These are phyloP conservation scores for Aspergillus pseudoglaucus DNA, from an alignment of 2,329 filamentous ascomycete species.

Conservation along the genomic window DNA sequence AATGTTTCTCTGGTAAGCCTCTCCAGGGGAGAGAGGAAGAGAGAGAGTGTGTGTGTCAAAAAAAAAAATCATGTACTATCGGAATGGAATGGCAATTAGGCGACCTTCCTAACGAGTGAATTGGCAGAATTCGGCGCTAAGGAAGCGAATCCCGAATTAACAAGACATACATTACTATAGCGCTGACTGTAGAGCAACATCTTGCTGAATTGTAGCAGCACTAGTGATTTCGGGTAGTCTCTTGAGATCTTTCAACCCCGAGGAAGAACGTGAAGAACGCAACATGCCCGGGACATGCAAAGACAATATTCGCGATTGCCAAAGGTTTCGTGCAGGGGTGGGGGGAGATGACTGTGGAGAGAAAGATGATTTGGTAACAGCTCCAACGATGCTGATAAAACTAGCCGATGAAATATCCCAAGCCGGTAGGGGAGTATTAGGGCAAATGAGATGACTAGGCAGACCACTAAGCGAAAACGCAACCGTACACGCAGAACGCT, in stretches of 20 bases:
- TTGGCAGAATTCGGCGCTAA: slow-evolving; percentile 59
- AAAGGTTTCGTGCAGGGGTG: slow-evolving; percentile 44
- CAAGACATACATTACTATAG: slow-evolving; percentile 61
- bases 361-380: slow-evolving; percentile 33
- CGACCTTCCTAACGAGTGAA: slow-evolving; percentile 49
- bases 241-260: slow-evolving; percentile 53
- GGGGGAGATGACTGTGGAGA: slow-evolving; percentile 24
- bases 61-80: slow-evolving; percentile 10
- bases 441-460: slow-evolving; percentile 50
- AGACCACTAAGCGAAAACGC: slow-evolving; percentile 52
- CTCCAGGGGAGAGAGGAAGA: too few relatives aligned
- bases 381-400: slow-evolving; percentile 57
- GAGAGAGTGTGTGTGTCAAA: too few relatives aligned
- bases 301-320: slow-evolving; percentile 58
- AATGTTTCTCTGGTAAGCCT: background rate
- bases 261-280: slow-evolving; percentile 59
- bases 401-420: slow-evolving; percentile 51
- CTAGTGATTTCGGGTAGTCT: slow-evolving; percentile 56
- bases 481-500: slow-evolving; percentile 54
- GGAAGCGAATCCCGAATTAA: slow-evolving; percentile 52
- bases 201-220: slow-evolving; percentile 51
- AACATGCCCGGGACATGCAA: slow-evolving; percentile 62
- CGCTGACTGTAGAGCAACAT: slow-evolving; percentile 57
- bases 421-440: slow-evolving; percentile 55
- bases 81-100: slow-evolving; percentile 60